phyloP scores from a whole-genome alignment of 345 rosid species.

The Mercurialis annua region DNA sequence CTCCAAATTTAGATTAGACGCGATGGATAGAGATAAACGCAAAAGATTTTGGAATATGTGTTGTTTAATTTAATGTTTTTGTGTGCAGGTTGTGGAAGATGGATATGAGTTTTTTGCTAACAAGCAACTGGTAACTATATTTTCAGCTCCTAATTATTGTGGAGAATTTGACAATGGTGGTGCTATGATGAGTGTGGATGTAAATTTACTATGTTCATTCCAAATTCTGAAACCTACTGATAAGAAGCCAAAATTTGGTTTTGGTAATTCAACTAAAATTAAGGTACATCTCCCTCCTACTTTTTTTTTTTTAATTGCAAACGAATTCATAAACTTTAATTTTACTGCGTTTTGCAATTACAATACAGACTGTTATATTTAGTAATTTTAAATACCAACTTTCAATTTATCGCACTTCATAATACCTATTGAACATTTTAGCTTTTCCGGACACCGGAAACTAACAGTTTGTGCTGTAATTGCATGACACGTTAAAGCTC shows the following conservation, averaged over 20 bases:
- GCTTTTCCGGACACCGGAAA: too few species aligned
- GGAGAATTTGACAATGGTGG: constrained; percentile 34
- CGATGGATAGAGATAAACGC: neutral
- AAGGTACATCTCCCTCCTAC: constrained; percentile 40
- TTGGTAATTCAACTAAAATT: constrained; percentile 35
- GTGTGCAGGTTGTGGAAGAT: constrained; percentile 28
- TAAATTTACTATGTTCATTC: constrained; percentile 22
- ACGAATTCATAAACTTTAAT: too few species aligned
- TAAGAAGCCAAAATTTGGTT: constrained; percentile 25
- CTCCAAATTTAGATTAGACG: neutral
- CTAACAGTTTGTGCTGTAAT: too few species aligned
- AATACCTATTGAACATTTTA: too few species aligned
- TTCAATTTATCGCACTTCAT: too few species aligned
- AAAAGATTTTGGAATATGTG: neutral
- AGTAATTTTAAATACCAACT: too few species aligned
- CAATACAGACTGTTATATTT: too few species aligned
- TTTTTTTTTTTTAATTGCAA: too few species aligned
- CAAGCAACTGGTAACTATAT: constrained; percentile 25
- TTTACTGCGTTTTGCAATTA: too few species aligned
- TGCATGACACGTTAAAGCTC: too few species aligned
- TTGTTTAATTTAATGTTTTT: neutral
- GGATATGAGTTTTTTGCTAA: constrained; percentile 29
- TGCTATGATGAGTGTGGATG: constrained; percentile 30
- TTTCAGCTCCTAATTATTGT: constrained; percentile 32
- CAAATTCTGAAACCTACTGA: constrained; percentile 29